Conservation (phyloP, 2,329 filamentous ascomycete species). For the Alternaria infectoria region DNA sequence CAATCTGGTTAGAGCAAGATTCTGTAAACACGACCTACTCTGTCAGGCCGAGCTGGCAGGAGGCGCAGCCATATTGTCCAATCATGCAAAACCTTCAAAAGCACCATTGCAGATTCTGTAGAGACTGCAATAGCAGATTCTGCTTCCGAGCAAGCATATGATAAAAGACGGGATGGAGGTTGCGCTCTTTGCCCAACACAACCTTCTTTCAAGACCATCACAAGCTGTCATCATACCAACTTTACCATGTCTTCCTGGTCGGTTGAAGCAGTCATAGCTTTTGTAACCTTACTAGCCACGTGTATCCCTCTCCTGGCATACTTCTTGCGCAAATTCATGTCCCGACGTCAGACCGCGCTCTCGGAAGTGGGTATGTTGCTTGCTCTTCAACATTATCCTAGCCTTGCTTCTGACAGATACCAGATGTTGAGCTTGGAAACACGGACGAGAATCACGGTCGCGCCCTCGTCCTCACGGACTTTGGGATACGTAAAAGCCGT, state of each 20-base stretch:
- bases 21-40: neutral
- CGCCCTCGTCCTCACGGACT: rapidly evolving
- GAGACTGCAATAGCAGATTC: neutral
- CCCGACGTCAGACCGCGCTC: neutral
- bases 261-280: neutral
- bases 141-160: neutral
- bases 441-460: neutral
- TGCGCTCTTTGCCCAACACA: neutral
- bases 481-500: neutral
- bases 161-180: neutral
- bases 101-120: neutral
- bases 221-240: neutral
- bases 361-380: neutral
- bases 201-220: too few relatives aligned
- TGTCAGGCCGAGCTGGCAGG: neutral
- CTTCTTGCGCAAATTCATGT: neutral
- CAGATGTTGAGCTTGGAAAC: neutral
- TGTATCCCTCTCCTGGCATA: neutral
- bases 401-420: neutral
- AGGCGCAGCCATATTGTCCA: neutral
- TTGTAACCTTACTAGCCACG: neutral
- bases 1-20: neutral
- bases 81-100: neutral
- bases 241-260: neutral
- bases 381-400: neutral